A percentile compares a stretch with the other conserved stretches of the same genome.
Evolutionary conservation across 768 basidiomycete species (phyloP).

Genomic region (Tricholoma saponaceum): DNA sequence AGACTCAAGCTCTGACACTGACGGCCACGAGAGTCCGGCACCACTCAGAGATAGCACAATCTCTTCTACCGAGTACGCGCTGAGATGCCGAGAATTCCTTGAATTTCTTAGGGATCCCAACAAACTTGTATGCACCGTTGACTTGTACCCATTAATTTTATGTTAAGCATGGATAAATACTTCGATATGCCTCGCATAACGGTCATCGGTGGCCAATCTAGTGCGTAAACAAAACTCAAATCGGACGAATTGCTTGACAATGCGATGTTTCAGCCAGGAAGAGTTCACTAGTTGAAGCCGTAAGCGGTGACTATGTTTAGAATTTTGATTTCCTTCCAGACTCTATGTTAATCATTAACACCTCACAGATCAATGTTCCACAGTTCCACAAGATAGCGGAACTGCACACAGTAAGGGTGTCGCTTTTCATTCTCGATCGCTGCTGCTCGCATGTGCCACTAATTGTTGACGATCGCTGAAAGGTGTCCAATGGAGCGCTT

Average conservation of each 20-base stretch:
- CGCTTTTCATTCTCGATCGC: too few species aligned
- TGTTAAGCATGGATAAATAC: constrained; percentile 28
- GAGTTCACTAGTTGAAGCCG: constrained; percentile 56
- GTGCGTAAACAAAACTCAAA: constrained; percentile 5
- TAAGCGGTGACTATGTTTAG: constrained; percentile 45
- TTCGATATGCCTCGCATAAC: constrained; percentile 49
- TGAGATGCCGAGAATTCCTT: constrained; percentile 34
- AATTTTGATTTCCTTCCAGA: background rate
- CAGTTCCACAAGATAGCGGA: constrained; percentile 59
- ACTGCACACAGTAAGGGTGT: constrained; percentile 54
- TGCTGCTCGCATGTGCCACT: too few species aligned
- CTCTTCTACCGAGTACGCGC: constrained; percentile 15
- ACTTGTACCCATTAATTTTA: background rate
- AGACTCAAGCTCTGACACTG: background rate
- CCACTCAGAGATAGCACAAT: background rate
- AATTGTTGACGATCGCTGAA: background rate
- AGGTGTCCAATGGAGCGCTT: constrained; percentile 54
- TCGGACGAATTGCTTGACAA: constrained; percentile 28
- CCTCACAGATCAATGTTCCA: constrained; percentile 43
- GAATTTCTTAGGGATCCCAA: constrained; percentile 35
- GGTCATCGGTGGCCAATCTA: constrained; percentile 39
- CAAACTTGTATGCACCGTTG: constrained; percentile 24
- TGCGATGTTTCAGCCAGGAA: constrained; percentile 41
- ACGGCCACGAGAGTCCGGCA: background rate
- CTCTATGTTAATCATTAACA: background rate